These are phyloP conservation scores for Syncephalastrum sp. DNA, from an alignment of 371 early-diverging fungal species.

Conservation along the genomic window DNA sequence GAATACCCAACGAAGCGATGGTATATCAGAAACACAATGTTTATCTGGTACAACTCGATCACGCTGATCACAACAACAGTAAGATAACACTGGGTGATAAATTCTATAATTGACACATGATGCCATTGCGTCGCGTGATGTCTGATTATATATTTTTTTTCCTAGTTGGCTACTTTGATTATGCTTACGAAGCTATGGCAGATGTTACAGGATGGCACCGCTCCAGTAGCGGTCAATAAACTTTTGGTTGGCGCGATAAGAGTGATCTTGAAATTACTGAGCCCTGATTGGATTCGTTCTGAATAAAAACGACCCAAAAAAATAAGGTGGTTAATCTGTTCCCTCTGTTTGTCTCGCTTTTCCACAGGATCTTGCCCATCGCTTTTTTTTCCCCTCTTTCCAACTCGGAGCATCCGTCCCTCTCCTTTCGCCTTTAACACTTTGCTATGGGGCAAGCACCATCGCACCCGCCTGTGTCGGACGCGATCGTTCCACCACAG, in stretches of 20 bases:
- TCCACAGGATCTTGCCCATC: constrained; percentile 1
- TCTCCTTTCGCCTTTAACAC: constrained; percentile 5
- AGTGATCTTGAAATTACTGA: constrained; percentile 2
- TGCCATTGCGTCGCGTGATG: too few species aligned
- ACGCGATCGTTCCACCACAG: constrained; percentile 17
- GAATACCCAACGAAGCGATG: constrained; percentile 31
- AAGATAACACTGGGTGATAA: constrained; percentile 3
- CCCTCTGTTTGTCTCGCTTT: constrained; percentile 1
- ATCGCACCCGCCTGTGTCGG: constrained; percentile 16
- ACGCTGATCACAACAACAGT: constrained; percentile 48
- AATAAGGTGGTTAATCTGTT: constrained; percentile 6
- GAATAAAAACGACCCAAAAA: constrained; percentile 2
- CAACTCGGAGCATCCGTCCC: neutral
- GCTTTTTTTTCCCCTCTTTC: constrained; percentile 4
- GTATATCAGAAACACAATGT: constrained; percentile 20
- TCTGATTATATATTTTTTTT: constrained; percentile 5
- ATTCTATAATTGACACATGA: too few species aligned
- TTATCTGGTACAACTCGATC: constrained; percentile 23
- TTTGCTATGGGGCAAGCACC: constrained; percentile 23
- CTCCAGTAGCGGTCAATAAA: too few species aligned
- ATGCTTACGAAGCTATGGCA: constrained; percentile 28
- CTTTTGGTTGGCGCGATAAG: neutral
- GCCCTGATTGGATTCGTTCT: constrained; percentile 13
- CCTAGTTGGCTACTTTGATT: constrained; percentile 45
- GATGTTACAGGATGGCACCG: constrained; percentile 23